A percentile compares a stretch with the other conserved stretches of the same genome.
Conservation (phyloP, 2,329 filamentous ascomycete species). For the Harringtonia aguacate region DNA sequence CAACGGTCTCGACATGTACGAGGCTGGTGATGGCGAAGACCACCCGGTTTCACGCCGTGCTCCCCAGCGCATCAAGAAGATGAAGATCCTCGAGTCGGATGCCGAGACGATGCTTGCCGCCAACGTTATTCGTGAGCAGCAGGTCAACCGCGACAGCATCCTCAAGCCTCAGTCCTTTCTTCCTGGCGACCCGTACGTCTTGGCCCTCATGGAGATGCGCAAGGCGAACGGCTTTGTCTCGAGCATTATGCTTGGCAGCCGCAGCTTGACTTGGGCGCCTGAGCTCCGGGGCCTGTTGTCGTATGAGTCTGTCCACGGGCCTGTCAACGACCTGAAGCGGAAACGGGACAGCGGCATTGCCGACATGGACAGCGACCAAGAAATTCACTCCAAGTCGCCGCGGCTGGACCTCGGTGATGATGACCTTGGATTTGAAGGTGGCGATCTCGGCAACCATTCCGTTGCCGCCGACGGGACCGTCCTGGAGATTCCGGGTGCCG, state of each 20-base stretch:
- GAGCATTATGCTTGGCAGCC: slow-evolving; percentile 72
- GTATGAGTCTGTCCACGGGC: slow-evolving; percentile 60
- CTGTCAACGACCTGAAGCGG: slow-evolving; percentile 73
- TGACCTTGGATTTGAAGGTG: slow-evolving; percentile 35
- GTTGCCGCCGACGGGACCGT: slow-evolving; percentile 50
- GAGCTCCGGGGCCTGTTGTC: slow-evolving; percentile 91
- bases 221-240: slow-evolving; percentile 83
- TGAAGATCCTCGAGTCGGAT: slow-evolving; percentile 76
- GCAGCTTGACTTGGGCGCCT: slow-evolving; percentile 74
- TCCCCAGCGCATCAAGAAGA: slow-evolving; percentile 62
- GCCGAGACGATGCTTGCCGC: slow-evolving; percentile 66
- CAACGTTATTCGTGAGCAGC: slow-evolving; percentile 73
- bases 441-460: slow-evolving; percentile 41
- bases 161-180: slow-evolving; percentile 74
- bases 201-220: slow-evolving; percentile 86
- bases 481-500: slow-evolving; percentile 52
- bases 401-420: slow-evolving; percentile 59
- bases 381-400: slow-evolving; percentile 55
- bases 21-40: slow-evolving; percentile 48
- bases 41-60: slow-evolving; percentile 53
- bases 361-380: slow-evolving; percentile 61
- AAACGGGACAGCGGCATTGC: slow-evolving; percentile 86
- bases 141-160: slow-evolving; percentile 77
- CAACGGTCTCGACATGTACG: slow-evolving; percentile 47
- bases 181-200: slow-evolving; percentile 73